Base-by-base conservation (phyloP, 768 basidiomycete species). In the Tricholoma bakamatsutake region DNA sequence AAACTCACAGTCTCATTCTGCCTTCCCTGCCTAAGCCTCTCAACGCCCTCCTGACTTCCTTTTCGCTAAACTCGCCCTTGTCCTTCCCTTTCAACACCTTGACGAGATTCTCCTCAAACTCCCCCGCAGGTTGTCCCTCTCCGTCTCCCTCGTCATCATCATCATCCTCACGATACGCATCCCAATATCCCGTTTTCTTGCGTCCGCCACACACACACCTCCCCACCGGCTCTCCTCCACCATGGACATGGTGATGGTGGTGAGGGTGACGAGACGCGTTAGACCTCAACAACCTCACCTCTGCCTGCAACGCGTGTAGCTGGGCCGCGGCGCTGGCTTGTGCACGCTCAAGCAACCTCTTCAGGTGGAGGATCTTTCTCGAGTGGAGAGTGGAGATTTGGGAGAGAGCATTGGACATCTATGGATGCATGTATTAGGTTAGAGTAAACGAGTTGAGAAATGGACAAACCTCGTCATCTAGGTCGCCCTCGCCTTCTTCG, bases 241-340 rank as follows among this genome's bases (percentile, higher is more conserved):
- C 21, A 24, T 24, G 21, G 21, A 24, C 21, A 24, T 24, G 21
- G 7, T 64, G 54, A 3, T 65, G 57, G 9, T 64, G 47, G 12
- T 64, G 63, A 15, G 66, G 57, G 10, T 57, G 50, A 13, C 66
- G 59, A 21, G 55, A 56, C 10, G 56, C 56, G 55, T 63, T 59
- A 45, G 51, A 57, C 42, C 87, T 82, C 31, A 93, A 73, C 27
- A 89, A 74, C 11, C 82, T 76, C 3, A 91, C 74, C 64, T 93
- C 89, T 1, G 90, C 90, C 69, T 93, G 90, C 1, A 94, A 73
- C 0, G 92, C 90, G 63, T 93, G 90, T 1, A 93, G 73, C 63
- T 93, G 92, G 1, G 90, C 85, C 0, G 90, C 88, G 1, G 87
- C 78, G 8, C 84, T 83, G 2, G 86, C 82, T 62, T 93, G 92